Conservation (phyloP, 2,329 filamentous ascomycete genomes). For the Claviceps quebecensis region DNA sequence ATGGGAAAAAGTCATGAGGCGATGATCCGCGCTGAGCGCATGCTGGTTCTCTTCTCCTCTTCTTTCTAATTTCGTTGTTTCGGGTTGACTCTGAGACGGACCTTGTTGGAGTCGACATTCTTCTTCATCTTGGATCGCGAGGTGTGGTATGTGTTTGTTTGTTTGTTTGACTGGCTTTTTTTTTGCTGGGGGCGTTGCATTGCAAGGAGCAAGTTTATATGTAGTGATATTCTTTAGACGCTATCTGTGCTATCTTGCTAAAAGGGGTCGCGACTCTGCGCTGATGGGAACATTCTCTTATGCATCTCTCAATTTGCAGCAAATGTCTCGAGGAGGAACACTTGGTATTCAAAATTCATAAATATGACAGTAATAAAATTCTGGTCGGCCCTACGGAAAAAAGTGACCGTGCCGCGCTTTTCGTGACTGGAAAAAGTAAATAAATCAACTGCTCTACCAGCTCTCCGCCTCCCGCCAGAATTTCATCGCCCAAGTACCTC, state of each 20-base stretch:
- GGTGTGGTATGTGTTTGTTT: background rate
- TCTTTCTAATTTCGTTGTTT: background rate
- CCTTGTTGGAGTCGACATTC: too few species aligned
- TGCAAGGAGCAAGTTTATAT: constrained; percentile 8
- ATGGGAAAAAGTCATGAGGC: constrained; percentile 22
- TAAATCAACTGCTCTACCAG: background rate
- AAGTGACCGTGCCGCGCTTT: background rate
- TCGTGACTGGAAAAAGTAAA: background rate
- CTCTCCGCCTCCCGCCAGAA: background rate
- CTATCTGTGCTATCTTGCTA: background rate
- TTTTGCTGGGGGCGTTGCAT: constrained; percentile 8
- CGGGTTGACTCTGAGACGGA: background rate
- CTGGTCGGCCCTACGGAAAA: background rate
- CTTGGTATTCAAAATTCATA: too few species aligned
- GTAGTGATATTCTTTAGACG: background rate
- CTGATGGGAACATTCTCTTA: too few species aligned
- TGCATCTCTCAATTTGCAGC: background rate
- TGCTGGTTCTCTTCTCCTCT: too few species aligned
- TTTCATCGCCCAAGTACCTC: too few species aligned
- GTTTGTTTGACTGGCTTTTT: background rate
- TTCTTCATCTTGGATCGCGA: background rate
- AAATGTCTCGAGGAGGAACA: too few species aligned
- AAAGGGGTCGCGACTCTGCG: too few species aligned
- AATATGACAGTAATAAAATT: background rate
- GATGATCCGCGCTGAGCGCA: background rate